phyloP scores from a whole-genome alignment of 371 early-diverging fungal genomes.

The Syncephalis plumigaleata region DNA sequence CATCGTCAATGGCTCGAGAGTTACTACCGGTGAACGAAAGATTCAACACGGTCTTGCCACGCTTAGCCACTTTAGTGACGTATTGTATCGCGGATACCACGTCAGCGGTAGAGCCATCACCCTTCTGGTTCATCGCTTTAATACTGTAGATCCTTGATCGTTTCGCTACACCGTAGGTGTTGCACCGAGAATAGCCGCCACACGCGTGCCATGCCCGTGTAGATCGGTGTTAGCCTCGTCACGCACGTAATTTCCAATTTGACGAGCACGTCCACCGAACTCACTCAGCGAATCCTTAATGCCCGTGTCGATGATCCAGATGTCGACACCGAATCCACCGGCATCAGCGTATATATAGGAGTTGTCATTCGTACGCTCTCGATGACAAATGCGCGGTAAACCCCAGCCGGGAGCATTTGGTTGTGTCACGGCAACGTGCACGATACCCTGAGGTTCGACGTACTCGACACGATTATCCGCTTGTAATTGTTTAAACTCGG shows the following conservation, averaged over 20 bases:
- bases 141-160: conserved; percentile 31
- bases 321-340: conserved; percentile 18
- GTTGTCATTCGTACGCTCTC: conserved; percentile 1
- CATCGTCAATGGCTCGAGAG: conserved; percentile 20
- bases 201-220: conserved; percentile 63
- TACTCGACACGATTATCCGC: conserved; percentile 7
- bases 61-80: conserved; percentile 42
- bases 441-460: conserved; percentile 10
- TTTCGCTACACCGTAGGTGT: conserved; percentile 53
- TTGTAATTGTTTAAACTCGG: not conserved
- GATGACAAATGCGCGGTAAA: conserved; percentile 14
- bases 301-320: conserved; percentile 44
- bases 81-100: conserved; percentile 9
- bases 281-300: conserved; percentile 25
- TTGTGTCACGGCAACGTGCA: conserved; percentile 8
- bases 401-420: conserved; percentile 12
- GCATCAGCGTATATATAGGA: not conserved
- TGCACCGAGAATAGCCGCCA: conserved; percentile 45
- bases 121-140: conserved; percentile 26
- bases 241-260: conserved; percentile 5
- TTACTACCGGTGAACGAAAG: conserved; percentile 37
- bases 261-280: conserved; percentile 24
- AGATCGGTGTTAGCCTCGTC: conserved; percentile 20
- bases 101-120: conserved; percentile 7
- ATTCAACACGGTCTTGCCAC: conserved; percentile 47